Conservation (phyloP, 495 filamentous ascomycete genomes). For the Chlorociboria aeruginascens region DNA sequence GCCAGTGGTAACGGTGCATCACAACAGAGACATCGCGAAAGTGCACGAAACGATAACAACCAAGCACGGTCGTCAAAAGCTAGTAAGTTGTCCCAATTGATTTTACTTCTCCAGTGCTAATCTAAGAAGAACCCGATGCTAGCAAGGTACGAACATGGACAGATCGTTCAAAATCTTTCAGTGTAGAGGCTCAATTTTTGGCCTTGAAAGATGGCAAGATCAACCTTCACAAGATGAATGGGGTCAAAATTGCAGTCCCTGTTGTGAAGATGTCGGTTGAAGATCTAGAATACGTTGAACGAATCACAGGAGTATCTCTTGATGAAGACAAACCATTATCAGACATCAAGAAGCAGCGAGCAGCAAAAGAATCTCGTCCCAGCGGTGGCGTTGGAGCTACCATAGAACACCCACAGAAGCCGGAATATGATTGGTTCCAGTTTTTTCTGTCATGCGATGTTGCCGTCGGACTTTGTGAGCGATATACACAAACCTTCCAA, state of each 20-base stretch:
- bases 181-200: constrained; percentile 94
- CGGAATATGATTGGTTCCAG: constrained; percentile 95
- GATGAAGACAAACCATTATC: constrained; percentile 95
- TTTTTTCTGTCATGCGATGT: constrained; percentile 93
- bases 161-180: constrained; percentile 88
- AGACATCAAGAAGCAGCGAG: constrained; percentile 50
- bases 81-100: constrained; percentile 46
- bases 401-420: constrained; percentile 43
- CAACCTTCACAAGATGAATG: constrained; percentile 94
- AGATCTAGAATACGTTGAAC: constrained; percentile 91
- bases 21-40: constrained; percentile 64
- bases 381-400: constrained; percentile 26
- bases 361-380: constrained; percentile 16
- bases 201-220: constrained; percentile 92
- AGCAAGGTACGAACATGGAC: constrained; percentile 84
- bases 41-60: constrained; percentile 33
- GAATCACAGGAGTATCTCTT: constrained; percentile 69
- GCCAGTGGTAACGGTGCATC: constrained; percentile 40
- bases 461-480: constrained; percentile 79
- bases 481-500: constrained; percentile 79
- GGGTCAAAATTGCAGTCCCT: constrained; percentile 95
- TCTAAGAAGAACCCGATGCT: constrained; percentile 61
- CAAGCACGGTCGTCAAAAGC: constrained; percentile 38
- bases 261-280: constrained; percentile 88
- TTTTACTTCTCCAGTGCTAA: not conserved